Percentiles rank a stretch among this genome's conserved stretches.
phyloP scores from a whole-genome alignment of 228 moss, liverwort and hornwort genomes.

The Sphagnum magellanicum region DNA sequence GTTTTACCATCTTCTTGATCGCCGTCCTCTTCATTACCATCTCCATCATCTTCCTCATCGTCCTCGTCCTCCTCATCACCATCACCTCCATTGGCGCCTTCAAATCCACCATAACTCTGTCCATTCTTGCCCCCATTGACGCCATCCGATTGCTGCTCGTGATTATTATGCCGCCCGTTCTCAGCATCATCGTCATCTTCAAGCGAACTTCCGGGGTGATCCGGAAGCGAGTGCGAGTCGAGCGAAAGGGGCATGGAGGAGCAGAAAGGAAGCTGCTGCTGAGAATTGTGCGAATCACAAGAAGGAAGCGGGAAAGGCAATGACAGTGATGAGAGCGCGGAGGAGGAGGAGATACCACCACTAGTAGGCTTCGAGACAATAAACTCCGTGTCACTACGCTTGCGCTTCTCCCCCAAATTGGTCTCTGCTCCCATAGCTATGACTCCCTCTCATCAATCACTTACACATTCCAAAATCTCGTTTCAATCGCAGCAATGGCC shows the following conservation, averaged over 20 bases:
- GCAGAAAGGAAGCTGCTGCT: slow-evolving; percentile 31
- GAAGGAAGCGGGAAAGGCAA: slow-evolving; percentile 15
- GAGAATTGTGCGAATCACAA: slow-evolving; percentile 17
- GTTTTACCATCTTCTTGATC: slow-evolving; percentile 46
- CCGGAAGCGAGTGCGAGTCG: slow-evolving; percentile 53
- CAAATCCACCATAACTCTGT: slow-evolving; percentile 56
- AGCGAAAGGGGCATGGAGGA: slow-evolving; percentile 44
- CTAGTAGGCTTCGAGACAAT: slow-evolving; percentile 6
- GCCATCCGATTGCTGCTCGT: slow-evolving; percentile 34
- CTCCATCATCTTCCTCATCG: slow-evolving; percentile 62
- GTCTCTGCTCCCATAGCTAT: no score
- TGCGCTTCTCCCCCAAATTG: slow-evolving; percentile 45
- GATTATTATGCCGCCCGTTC: slow-evolving; percentile 21
- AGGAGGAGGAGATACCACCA: slow-evolving; percentile 17
- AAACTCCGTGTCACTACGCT: slow-evolving; percentile 48
- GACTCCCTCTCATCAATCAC: no score
- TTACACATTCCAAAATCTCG: no score
- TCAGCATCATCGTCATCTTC: slow-evolving; percentile 86
- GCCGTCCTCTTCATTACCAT: slow-evolving; percentile 42
- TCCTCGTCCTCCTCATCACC: slow-evolving; percentile 76
- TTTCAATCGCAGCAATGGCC: no score
- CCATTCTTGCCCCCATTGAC: slow-evolving; percentile 50
- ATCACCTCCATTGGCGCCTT: slow-evolving; percentile 51
- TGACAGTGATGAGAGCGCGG: slow-evolving; percentile 10
- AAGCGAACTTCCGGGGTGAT: slow-evolving; percentile 69